Conservation (phyloP, 139 green algal species). For the Picochlorum costavermella region DNA sequence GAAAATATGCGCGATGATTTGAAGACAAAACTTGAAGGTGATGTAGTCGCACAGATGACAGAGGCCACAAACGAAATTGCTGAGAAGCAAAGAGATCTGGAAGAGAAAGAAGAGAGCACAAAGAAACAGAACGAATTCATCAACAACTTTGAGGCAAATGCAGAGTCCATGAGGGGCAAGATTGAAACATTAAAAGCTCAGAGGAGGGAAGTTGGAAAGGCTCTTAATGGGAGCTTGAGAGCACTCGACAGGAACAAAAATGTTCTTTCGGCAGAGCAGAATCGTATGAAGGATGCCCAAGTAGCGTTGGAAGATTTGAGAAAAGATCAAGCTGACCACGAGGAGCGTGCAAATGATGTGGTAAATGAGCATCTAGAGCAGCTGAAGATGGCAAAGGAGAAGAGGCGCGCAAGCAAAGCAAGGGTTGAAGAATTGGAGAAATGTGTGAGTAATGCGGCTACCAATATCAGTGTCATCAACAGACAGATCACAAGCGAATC, state of each 20-base stretch:
- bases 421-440: neutral
- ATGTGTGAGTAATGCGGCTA: neutral
- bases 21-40: neutral
- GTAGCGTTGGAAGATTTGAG: too few relatives aligned
- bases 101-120: neutral
- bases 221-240: too few relatives aligned
- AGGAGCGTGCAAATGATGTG: too few relatives aligned
- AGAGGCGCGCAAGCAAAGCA: constrained; percentile 2
- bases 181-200: too few relatives aligned
- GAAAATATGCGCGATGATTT: neutral
- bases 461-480: constrained; percentile 4
- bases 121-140: neutral
- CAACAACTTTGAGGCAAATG: neutral
- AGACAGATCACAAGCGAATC: constrained; percentile 1
- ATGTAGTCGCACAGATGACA: neutral
- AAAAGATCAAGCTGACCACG: too few relatives aligned
- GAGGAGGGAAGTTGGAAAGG: too few relatives aligned
- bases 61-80: neutral
- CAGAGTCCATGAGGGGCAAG: too few relatives aligned
- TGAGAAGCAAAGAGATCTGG: neutral
- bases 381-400: neutral
- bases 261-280: too few relatives aligned
- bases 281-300: too few relatives aligned
- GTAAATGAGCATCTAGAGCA: constrained; percentile 1
- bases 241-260: too few relatives aligned